Conservation (phyloP, 2,329 filamentous ascomycete genomes). For the Trichothecium sympodiale region DNA sequence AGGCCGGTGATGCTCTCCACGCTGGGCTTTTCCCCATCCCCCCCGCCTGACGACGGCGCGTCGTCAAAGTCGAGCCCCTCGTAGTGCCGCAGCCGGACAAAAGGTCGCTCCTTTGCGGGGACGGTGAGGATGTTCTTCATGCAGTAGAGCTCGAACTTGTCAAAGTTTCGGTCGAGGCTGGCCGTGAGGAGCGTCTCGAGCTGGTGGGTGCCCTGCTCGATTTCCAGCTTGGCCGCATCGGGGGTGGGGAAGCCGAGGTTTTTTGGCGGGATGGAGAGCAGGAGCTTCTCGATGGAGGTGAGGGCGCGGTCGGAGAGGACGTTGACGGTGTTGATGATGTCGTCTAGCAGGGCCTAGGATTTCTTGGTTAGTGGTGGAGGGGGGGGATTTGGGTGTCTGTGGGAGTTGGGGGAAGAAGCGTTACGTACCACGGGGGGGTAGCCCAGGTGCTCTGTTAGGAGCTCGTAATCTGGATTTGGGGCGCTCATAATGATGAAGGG, state of each 20-base stretch:
- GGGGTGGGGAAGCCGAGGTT: conserved; percentile 64
- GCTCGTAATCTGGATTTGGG: conserved; percentile 42
- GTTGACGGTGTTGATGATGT: conserved; percentile 96
- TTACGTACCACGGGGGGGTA: conserved; percentile 77
- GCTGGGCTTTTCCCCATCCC: conserved; percentile 32
- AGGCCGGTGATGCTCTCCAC: conserved; percentile 61
- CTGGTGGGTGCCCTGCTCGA: conserved; percentile 80
- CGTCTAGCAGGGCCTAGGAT: conserved; percentile 77
- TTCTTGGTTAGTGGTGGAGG: conserved; percentile 5
- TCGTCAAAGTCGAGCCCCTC: conserved; percentile 46
- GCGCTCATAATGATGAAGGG: conserved; percentile 16
- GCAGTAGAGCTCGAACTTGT: conserved; percentile 81
- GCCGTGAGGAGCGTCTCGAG: conserved; percentile 72
- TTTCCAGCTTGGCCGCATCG: conserved; percentile 47
- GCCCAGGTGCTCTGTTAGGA: conserved; percentile 91
- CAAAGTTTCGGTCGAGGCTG: conserved; percentile 75
- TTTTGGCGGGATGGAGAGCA: conserved; percentile 62
- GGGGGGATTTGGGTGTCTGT: conserved; percentile 5
- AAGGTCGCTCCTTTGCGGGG: conserved; percentile 55
- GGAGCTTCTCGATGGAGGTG: conserved; percentile 74
- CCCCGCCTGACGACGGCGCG: conserved; percentile 3
- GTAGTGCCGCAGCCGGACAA: conserved; percentile 79
- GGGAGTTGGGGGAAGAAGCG: conserved; percentile 3
- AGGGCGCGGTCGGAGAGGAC: conserved; percentile 84
- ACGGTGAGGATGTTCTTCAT: conserved; percentile 75